phyloP scores from a whole-genome alignment of 257 asterid genomes.

The Solanum lycopersicoides region DNA sequence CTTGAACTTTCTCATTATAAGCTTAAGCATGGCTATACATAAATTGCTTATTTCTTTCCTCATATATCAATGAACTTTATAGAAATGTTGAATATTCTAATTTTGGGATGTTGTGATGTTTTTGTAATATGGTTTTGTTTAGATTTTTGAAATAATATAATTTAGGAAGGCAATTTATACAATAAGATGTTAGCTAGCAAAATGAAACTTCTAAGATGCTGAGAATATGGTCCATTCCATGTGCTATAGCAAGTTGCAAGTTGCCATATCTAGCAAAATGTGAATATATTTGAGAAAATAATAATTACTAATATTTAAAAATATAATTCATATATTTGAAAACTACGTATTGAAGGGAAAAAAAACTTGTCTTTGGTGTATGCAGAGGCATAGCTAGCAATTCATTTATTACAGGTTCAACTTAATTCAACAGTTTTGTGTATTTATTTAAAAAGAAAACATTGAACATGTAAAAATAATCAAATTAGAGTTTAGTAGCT shows the following conservation, averaged over 20 bases:
- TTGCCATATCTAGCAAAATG: not conserved
- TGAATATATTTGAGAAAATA: not conserved
- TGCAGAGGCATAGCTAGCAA: not conserved
- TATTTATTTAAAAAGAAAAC: too few relatives aligned
- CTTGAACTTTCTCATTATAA: constrained; percentile 4
- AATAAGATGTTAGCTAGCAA: not conserved
- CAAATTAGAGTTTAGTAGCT: not conserved
- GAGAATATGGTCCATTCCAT: constrained; percentile 3
- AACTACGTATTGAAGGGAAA: not conserved
- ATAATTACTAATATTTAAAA: too few relatives aligned
- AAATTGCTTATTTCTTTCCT: constrained; percentile 6
- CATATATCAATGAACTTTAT: not conserved
- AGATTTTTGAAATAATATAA: not conserved
- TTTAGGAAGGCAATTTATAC: constrained; percentile 10
- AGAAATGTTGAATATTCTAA: not conserved
- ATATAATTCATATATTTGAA: not conserved
- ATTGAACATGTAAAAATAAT: not conserved
- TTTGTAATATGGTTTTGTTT: not conserved
- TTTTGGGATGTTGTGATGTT: not conserved
- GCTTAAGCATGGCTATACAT: constrained; percentile 1
- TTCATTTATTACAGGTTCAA: not conserved
- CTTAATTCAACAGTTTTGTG: not conserved
- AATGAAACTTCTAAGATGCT: constrained; percentile 37
- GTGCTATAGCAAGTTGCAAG: not conserved
- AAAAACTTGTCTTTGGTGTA: not conserved